Evolutionary conservation across 2,329 filamentous ascomycete genomes (phyloP).

Genomic region (Chrysosporium queenslandicum): DNA sequence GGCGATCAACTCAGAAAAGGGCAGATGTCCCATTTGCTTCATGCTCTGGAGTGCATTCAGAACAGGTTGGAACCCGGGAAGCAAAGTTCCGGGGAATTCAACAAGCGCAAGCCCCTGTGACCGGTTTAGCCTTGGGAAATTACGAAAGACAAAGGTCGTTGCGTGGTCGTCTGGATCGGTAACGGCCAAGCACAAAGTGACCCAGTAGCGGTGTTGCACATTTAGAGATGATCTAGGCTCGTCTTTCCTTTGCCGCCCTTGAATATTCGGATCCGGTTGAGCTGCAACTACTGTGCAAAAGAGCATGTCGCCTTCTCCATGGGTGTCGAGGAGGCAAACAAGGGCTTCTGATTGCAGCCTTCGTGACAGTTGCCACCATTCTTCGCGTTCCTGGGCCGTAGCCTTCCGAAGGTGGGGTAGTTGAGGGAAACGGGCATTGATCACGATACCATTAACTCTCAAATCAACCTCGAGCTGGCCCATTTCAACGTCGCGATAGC

Average conservation of each 20-base stretch:
- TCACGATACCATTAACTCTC: no score
- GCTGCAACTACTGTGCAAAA: conserved; percentile 22
- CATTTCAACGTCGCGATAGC: no score
- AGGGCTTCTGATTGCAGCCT: conserved; percentile 42
- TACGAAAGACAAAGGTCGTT: conserved; percentile 1
- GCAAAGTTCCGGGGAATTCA: conserved; percentile 53
- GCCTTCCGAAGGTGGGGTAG: conserved; percentile 25
- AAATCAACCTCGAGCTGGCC: no score
- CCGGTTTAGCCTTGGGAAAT: neutral
- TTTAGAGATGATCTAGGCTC: neutral
- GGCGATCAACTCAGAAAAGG: conserved; percentile 42
- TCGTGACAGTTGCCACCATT: conserved; percentile 45
- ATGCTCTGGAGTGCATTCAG: conserved; percentile 48
- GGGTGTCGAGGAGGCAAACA: conserved; percentile 39
- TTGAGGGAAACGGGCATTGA: conserved; percentile 38
- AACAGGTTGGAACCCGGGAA: conserved; percentile 50
- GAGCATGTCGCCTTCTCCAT: conserved; percentile 14
- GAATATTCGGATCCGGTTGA: neutral
- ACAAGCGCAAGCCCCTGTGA: conserved; percentile 35
- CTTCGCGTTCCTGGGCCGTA: conserved; percentile 26
- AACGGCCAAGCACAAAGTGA: conserved; percentile 24
- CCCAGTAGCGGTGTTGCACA: no score
- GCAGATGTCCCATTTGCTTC: conserved; percentile 36
- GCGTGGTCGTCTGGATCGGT: conserved; percentile 19
- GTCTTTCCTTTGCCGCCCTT: neutral